Evolutionary conservation across 371 early-diverging fungal genomes (phyloP).

Genomic region (Entomophthora muscae): DNA sequence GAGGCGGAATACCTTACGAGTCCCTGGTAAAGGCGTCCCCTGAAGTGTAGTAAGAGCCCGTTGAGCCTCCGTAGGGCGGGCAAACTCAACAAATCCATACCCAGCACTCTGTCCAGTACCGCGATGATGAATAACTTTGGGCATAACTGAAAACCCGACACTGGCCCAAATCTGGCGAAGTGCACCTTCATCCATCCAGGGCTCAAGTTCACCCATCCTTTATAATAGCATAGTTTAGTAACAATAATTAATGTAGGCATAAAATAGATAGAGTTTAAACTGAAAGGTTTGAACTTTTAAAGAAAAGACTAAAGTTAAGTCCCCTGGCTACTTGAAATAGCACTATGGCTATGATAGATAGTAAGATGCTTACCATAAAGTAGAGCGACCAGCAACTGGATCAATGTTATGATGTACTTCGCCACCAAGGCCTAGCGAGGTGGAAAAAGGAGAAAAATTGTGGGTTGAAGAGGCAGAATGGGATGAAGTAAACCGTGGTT

Average conservation of each 20-base stretch:
- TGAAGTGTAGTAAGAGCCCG: conserved; percentile 45
- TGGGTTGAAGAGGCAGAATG: not conserved
- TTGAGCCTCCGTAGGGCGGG: conserved; percentile 33
- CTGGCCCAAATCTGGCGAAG: conserved; percentile 44
- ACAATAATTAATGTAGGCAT: too few relatives aligned
- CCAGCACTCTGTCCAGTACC: conserved; percentile 35
- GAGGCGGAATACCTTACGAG: conserved; percentile 58
- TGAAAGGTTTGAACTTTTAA: too few relatives aligned
- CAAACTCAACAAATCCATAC: conserved; percentile 62
- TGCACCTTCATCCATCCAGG: conserved; percentile 69
- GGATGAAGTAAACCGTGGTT: not conserved
- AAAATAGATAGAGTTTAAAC: too few relatives aligned
- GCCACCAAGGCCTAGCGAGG: not conserved
- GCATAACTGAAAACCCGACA: conserved; percentile 48
- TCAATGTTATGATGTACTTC: not conserved
- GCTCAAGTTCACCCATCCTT: conserved; percentile 67
- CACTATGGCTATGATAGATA: too few relatives aligned
- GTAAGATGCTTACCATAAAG: not conserved
- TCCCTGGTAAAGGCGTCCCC: conserved; percentile 66
- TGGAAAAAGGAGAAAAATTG: not conserved
- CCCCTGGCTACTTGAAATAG: too few relatives aligned
- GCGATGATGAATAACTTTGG: conserved; percentile 73
- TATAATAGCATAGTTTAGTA: too few relatives aligned
- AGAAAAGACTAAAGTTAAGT: too few relatives aligned
- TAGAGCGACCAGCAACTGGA: not conserved